phyloP scores from a whole-genome alignment of 805 yeast species.

The Jamesozyma spencerorum region DNA sequence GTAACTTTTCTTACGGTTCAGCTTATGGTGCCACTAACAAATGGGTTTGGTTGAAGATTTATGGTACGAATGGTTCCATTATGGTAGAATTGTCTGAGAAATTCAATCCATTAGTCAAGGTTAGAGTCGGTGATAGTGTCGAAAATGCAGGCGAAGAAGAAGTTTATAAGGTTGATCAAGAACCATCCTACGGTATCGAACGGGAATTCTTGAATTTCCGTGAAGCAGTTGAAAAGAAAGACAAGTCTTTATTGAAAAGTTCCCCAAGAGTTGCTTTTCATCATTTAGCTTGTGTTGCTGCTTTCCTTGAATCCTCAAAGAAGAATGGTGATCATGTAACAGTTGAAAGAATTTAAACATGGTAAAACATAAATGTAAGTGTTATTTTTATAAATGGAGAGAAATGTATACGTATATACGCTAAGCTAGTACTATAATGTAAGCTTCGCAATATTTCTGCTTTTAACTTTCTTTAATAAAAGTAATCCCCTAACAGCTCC shows the following conservation, averaged over 20 bases:
- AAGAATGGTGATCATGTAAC: conserved; percentile 42
- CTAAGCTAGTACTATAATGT: neutral
- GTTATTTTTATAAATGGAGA: too few relatives aligned
- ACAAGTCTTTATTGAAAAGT: conserved; percentile 46
- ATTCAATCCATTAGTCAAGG: conserved; percentile 31
- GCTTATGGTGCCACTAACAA: conserved; percentile 78
- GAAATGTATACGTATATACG: neutral
- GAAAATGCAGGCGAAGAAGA: conserved; percentile 21
- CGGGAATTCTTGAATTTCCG: conserved; percentile 47
- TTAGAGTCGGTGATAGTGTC: conserved; percentile 25
- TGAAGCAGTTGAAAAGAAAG: conserved; percentile 53
- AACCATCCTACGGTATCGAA: conserved; percentile 45
- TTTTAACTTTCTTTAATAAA: too few relatives aligned
- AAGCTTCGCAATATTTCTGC: neutral
- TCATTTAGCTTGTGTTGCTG: conserved; percentile 84
- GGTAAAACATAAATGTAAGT: too few relatives aligned
- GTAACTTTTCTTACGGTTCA: conserved; percentile 81
- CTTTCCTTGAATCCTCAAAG: conserved; percentile 63
- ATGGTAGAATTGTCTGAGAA: conserved; percentile 50
- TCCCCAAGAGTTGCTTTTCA: conserved; percentile 82
- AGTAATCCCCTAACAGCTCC: neutral
- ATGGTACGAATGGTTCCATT: conserved; percentile 73
- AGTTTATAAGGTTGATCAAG: conserved; percentile 33
- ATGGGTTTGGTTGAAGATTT: conserved; percentile 54
- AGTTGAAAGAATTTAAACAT: conserved; percentile 30